These are phyloP conservation scores for Boletus sp. DNA, from an alignment of 1,284 basidiomycete species.

Conservation along the genomic window DNA sequence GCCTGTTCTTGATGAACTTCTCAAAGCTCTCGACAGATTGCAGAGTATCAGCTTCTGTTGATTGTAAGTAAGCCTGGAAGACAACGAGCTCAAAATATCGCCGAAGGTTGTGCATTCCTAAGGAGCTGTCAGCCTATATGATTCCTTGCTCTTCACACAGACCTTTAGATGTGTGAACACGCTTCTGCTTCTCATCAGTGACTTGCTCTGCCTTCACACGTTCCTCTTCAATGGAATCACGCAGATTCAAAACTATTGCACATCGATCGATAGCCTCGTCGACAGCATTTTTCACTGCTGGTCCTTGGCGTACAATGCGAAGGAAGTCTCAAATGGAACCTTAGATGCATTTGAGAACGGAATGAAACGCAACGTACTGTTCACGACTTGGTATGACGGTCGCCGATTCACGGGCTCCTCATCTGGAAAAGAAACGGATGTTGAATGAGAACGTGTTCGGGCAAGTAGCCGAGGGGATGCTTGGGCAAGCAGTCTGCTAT, in stretches of 20 bases:
- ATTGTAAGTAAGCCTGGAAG: slow-evolving; percentile 92
- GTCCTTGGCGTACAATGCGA: slow-evolving; percentile 88
- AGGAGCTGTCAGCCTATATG: not conserved
- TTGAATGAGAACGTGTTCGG: slow-evolving; percentile 41
- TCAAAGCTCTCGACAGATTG: slow-evolving; percentile 76
- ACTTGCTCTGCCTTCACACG: slow-evolving; percentile 73
- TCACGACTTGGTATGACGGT: slow-evolving; percentile 76
- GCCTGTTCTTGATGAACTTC: slow-evolving; percentile 75
- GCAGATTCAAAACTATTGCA: slow-evolving; percentile 77
- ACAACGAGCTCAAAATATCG: slow-evolving; percentile 91
- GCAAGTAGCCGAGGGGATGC: slow-evolving; percentile 33
- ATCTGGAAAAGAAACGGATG: slow-evolving; percentile 32
- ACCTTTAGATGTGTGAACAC: slow-evolving; percentile 69
- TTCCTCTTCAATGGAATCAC: slow-evolving; percentile 86
- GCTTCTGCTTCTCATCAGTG: slow-evolving; percentile 67
- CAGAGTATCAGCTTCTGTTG: slow-evolving; percentile 79
- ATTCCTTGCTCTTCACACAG: slow-evolving; percentile 12
- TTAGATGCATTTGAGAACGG: slow-evolving; percentile 6
- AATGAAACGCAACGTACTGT: slow-evolving; percentile 50
- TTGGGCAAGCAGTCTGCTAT: slow-evolving; percentile 37
- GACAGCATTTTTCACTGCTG: slow-evolving; percentile 82
- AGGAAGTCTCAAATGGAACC: slow-evolving; percentile 60
- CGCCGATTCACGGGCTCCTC: slow-evolving; percentile 38
- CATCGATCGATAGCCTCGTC: slow-evolving; percentile 92
- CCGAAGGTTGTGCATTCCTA: slow-evolving; percentile 76